Base-by-base conservation (phyloP, 176 grass and related monocot genomes). In the Calamus simplicifolius region DNA sequence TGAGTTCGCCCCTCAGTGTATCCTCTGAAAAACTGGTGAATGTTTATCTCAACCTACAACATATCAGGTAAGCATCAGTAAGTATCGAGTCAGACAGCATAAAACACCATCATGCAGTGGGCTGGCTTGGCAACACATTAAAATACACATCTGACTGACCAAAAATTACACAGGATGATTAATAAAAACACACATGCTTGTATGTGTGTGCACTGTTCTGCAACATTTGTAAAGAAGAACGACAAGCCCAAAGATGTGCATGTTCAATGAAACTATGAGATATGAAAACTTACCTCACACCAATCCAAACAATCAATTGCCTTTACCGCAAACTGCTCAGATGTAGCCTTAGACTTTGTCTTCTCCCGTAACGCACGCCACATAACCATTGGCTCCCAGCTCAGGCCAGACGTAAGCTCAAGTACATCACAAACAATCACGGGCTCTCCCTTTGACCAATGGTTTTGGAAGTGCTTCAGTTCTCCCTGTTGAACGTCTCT, bases 371-470 rank as follows among this genome's bases (percentile, higher is more conserved):
- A 61, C 54, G 86, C 86, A 43, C 80, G 78, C 92, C 86, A 96
- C 92, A 96, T 96, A 64, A 96, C 92, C 75, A 77, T 75, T 3
- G 83, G 92, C 55, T 87, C 91, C 91, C 91, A 96, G 57, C 91
- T 87, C 50, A 96, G 30, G 19, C 86, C 86, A 68, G 86, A 80
- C 5, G 83, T 87, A 51, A 79, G 66, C 52, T 77, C 21, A 67
- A 96, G 80, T n/a, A 76, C 83, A 69, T 96, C 80, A 50, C 56
- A 51, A 38, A 96, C 80, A 77, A 96, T 25, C 64, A 96, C 80
- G 26, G 91, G 91, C 64, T 96, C 80, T 49, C 91, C 91, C 61
- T 77, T 90, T 7, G 72, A 19, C 86, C 86, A 96, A 51, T 90
- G 91, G 63, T 70, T 81, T 67, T 89, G 90, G 61, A 95, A 95